These are phyloP conservation scores for Xylariaceae sp. DNA, from an alignment of 2,329 filamentous ascomycete genomes.

Conservation along the genomic window DNA sequence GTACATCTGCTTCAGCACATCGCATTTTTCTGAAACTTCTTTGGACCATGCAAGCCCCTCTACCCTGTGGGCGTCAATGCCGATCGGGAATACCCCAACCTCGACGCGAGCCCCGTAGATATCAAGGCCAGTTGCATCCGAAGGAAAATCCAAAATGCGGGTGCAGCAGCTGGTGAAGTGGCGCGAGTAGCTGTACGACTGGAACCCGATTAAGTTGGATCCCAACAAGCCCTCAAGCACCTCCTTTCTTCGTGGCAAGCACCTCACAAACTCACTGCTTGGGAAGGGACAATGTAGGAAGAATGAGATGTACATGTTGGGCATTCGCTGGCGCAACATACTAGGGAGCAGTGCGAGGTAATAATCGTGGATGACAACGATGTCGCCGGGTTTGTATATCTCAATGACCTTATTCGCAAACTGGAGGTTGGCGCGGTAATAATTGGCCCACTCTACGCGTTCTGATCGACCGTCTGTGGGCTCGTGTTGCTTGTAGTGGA, in stretches of 20 bases:
- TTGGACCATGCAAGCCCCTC: conserved; percentile 75
- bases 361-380: conserved; percentile 93
- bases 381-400: conserved; percentile 88
- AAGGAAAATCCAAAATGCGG: conserved; percentile 87
- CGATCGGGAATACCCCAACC: conserved; percentile 92
- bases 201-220: conserved; percentile 92
- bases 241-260: conserved; percentile 86
- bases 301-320: conserved; percentile 92
- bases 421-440: conserved; percentile 88
- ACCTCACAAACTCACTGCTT: conserved; percentile 93
- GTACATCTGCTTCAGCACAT: conserved; percentile 76
- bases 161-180: conserved; percentile 96
- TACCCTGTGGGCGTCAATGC: conserved; percentile 85
- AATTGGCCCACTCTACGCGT: conserved; percentile 87
- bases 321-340: conserved; percentile 82
- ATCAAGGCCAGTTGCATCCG: conserved; percentile 83
- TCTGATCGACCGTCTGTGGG: conserved; percentile 84
- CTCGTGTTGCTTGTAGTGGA: conserved; percentile 96
- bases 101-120: conserved; percentile 88
- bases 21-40: conserved; percentile 72
- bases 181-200: conserved; percentile 92
- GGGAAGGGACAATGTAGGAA: conserved; percentile 95
- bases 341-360: conserved; percentile 89
- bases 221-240: conserved; percentile 88
- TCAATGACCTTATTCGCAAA: conserved; percentile 90